Evolutionary conservation across 2,329 filamentous ascomycete genomes (phyloP).

Genomic region (Paradendryphiella salina): DNA sequence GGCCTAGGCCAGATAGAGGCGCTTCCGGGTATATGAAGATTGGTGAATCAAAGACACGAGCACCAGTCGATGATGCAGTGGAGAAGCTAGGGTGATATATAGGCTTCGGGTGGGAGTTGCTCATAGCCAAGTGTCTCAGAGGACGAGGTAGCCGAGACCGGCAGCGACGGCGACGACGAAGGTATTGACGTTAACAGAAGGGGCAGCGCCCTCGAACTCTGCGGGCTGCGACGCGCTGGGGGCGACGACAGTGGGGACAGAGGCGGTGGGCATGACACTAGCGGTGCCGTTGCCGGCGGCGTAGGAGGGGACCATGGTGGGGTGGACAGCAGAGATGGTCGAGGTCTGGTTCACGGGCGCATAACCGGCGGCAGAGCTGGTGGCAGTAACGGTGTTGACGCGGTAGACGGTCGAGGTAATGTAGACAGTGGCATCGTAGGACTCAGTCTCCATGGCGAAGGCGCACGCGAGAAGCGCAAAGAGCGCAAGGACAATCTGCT

Average conservation of each 20-base stretch:
- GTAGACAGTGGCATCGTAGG: conserved; percentile 44
- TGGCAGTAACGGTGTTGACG: conserved; percentile 46
- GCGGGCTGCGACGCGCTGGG: conserved; percentile 18
- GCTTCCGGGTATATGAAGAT: conserved; percentile 20
- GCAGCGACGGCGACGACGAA: conserved; percentile 37
- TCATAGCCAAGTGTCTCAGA: conserved; percentile 32
- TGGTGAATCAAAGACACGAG: conserved; percentile 32
- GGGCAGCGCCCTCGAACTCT: conserved; percentile 42
- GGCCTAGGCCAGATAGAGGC: conserved; percentile 17
- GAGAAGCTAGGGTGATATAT: conserved; percentile 18
- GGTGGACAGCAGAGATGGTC: conserved; percentile 32
- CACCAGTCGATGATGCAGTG: conserved; percentile 38
- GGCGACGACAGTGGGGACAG: conserved; percentile 17
- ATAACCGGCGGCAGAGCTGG: conserved; percentile 33
- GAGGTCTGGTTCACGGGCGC: conserved; percentile 39
- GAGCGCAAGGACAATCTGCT: conserved; percentile 40
- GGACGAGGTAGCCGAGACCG: conserved; percentile 41
- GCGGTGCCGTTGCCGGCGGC: conserved; percentile 29
- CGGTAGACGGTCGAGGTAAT: conserved; percentile 45
- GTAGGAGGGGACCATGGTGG: conserved; percentile 22
- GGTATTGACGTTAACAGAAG: conserved; percentile 38
- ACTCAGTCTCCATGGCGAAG: conserved; percentile 29
- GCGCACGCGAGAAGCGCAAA: conserved; percentile 41
- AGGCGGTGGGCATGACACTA: conserved; percentile 10
- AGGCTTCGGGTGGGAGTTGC: conserved; percentile 8